A percentile compares a stretch with the other conserved stretches of the same genome.
Evolutionary conservation across 1,284 basidiomycete genomes (phyloP).

Genomic region (Pseudozyma sp.): DNA sequence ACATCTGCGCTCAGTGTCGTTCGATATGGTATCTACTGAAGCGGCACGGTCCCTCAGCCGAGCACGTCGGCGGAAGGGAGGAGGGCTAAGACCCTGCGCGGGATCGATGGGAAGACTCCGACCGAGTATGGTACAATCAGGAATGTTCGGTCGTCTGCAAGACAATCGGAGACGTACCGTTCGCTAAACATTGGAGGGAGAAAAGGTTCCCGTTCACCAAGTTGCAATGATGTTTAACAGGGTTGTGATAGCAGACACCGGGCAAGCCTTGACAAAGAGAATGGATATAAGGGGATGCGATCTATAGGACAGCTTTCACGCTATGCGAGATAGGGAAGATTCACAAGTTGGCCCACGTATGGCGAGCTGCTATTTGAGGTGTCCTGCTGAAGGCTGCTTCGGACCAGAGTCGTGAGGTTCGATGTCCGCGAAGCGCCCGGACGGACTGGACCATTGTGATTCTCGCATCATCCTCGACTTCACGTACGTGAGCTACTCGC

Average conservation of each 20-base stretch:
- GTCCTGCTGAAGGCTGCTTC: no score
- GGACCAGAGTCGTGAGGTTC: background rate
- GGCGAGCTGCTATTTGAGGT: slow-evolving; percentile 11
- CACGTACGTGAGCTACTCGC: slow-evolving; percentile 11
- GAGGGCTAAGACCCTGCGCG: slow-evolving; percentile 2
- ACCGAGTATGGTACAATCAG: slow-evolving; percentile 28
- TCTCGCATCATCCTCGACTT: slow-evolving; percentile 20
- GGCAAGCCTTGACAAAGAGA: background rate
- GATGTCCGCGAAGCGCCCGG: background rate
- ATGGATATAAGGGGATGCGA: background rate
- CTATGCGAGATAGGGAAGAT: slow-evolving; percentile 4
- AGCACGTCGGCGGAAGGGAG: background rate
- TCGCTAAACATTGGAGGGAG: no score
- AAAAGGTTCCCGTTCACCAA: background rate
- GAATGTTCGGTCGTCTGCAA: background rate
- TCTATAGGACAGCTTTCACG: slow-evolving; percentile 5
- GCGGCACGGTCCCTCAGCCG: background rate
- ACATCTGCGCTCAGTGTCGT: background rate
- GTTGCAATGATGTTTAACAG: background rate
- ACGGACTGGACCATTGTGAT: background rate
- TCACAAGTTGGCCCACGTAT: slow-evolving; percentile 15
- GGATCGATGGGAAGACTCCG: slow-evolving; percentile 25
- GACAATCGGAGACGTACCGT: background rate
- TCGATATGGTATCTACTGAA: no score
- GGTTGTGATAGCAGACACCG: background rate